Base-by-base conservation (phyloP, 2,329 filamentous ascomycete genomes). In the Penicillium sp. region DNA sequence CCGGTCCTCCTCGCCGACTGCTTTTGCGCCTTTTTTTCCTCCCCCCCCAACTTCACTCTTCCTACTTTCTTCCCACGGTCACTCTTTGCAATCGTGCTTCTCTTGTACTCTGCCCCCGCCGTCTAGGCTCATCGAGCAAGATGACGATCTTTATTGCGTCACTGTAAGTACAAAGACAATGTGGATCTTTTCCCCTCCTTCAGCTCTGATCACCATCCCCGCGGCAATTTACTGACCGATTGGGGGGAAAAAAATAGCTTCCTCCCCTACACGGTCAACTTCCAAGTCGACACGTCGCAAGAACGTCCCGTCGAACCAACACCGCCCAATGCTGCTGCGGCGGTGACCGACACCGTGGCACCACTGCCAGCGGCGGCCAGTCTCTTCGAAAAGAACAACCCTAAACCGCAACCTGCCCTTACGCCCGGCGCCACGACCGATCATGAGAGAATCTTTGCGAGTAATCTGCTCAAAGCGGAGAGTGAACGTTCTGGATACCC, bases 201-300 rank as follows among this genome's bases (percentile, higher is more conserved):
- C 13, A 7, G 36, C 7, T 28, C 27, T 27, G 18, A 25, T 18
- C 7, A 7, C 29, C 29, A 7, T 11, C 29, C 29, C 29, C 29
- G 3, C 8, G 3, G 29, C 29, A 11, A 32, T 32, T 32, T 4
- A 32, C 11, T 11, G 3, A 32, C 7, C 11, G 29, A 36, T 24
- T 26, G 53, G 54, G 45, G 59, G 36, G n/a, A 28, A 24, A 37
- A 25, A 11, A 27, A 3, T 43, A 95, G 90, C 48, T 95, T 95
- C 66, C 80, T 96, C 33, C 91, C 91, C 32, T 90, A 95, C 68
- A 97, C 91, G 36, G 78, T 95, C 62, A 84, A 95, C 68, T 97
- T 97, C 68, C 84, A 84, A 58, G 76, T 87, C 48, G 80, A 69
- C 39, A 60, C 63, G 18, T 52, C 57, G 26, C 59, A 60, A 45